Percentiles rank a stretch among this genome's conserved stretches.
Evolutionary conservation across 2,329 filamentous ascomycete genomes (phyloP).

Genomic region (Botrytis sinoallii): DNA sequence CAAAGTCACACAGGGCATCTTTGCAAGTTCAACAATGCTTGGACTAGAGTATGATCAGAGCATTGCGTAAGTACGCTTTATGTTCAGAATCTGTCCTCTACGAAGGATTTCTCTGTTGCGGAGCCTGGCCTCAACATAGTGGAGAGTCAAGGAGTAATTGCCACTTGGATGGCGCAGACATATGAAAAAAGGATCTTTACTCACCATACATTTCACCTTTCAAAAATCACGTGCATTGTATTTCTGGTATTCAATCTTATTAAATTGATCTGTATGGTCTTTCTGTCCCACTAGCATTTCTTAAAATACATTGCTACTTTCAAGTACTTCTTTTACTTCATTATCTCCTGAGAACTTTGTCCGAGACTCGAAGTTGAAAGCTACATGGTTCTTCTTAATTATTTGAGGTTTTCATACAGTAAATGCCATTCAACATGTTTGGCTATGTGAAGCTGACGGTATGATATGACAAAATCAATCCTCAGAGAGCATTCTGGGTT

Average conservation of each 20-base stretch:
- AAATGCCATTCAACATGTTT: neutral
- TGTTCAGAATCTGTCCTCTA: neutral
- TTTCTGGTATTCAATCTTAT: neutral
- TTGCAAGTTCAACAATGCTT: neutral
- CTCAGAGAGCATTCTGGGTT: neutral
- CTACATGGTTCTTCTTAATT: no score
- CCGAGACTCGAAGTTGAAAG: accelerated
- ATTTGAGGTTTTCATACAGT: neutral
- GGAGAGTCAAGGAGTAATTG: neutral
- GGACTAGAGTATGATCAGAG: neutral
- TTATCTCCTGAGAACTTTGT: accelerated
- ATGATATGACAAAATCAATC: accelerated
- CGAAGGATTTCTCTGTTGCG: accelerated
- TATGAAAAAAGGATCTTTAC: no score
- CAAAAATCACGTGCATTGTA: neutral
- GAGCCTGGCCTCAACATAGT: no score
- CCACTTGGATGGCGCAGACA: neutral
- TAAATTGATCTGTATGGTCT: neutral
- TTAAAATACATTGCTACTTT: neutral
- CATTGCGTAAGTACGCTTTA: neutral
- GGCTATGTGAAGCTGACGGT: neutral
- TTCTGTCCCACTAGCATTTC: accelerated
- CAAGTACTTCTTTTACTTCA: neutral
- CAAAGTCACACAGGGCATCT: neutral
- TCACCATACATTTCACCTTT: neutral